Conservation (phyloP, 768 basidiomycete genomes). For the Dictyophora rubrovolvata region DNA sequence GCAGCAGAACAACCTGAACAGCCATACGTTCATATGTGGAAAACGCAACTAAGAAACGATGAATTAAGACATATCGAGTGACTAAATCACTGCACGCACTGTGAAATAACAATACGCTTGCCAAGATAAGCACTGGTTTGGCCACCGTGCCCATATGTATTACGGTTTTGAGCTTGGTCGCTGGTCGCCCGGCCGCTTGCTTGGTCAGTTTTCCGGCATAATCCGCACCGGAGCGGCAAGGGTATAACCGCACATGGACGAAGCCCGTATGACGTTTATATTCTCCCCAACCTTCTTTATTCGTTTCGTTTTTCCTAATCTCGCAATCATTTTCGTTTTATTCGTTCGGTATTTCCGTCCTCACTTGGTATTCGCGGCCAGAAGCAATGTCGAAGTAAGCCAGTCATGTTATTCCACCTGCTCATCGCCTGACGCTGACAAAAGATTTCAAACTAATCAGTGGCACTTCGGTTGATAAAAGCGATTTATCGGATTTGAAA, state of each 20-base stretch:
- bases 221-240: no score
- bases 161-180: neutral
- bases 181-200: no score
- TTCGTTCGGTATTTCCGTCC: no score
- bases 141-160: neutral
- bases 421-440: neutral
- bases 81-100: conserved; percentile 25
- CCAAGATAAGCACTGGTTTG: conserved; percentile 4
- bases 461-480: neutral
- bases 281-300: neutral
- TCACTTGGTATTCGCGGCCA: neutral
- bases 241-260: neutral
- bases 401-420: neutral
- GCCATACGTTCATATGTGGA: conserved; percentile 71
- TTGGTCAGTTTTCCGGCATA: neutral
- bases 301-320: neutral
- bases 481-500: neutral
- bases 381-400: neutral
- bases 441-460: neutral
- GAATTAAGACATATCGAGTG: neutral
- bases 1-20: conserved; percentile 1
- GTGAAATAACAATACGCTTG: conserved; percentile 31
- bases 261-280: neutral
- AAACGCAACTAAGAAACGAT: conserved; percentile 47
- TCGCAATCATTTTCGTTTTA: no score